Percentiles rank a stretch among this genome's conserved stretches.
These are phyloP conservation scores for Entonaema liquescens DNA, from an alignment of 495 filamentous ascomycete genomes.

Conservation along the genomic window DNA sequence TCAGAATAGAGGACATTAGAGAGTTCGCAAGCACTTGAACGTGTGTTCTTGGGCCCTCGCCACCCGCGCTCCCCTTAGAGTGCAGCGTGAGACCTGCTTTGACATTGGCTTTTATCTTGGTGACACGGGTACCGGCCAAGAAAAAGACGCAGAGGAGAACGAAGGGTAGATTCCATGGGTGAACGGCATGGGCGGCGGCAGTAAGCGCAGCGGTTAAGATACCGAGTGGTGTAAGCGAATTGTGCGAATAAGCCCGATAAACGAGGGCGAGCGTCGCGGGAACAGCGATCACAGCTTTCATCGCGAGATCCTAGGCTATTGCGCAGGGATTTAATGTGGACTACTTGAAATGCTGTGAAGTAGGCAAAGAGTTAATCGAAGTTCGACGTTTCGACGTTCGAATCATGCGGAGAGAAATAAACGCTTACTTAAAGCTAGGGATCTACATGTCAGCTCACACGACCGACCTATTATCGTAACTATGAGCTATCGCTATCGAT, in stretches of 20 bases:
- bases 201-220: slow-evolving; percentile 74
- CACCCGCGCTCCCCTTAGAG: slow-evolving; percentile 72
- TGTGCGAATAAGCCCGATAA: slow-evolving; percentile 74
- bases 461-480: no score
- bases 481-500: not conserved
- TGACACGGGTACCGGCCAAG: slow-evolving; percentile 80
- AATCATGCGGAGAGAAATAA: not conserved
- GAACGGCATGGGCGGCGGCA: slow-evolving; percentile 79
- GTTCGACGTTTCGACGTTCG: not conserved
- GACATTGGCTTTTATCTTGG: slow-evolving; percentile 85
- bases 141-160: slow-evolving; percentile 86
- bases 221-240: slow-evolving; percentile 79
- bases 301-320: slow-evolving; percentile 40
- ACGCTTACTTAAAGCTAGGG: not conserved
- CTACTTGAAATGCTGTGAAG: not conserved
- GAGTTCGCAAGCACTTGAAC: slow-evolving; percentile 94
- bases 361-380: not conserved
- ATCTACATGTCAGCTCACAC: no score
- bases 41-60: slow-evolving; percentile 83
- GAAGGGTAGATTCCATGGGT: slow-evolving; percentile 93
- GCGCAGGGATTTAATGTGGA: no score
- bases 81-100: slow-evolving; percentile 84
- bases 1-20: slow-evolving; percentile 75
- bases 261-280: slow-evolving; percentile 70
- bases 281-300: slow-evolving; percentile 76